Evolutionary conservation across 164 flowering plant species (phyloP), one percentile per base, ranked within the genome.

Genomic region (Liquidambar formosana): DNA sequence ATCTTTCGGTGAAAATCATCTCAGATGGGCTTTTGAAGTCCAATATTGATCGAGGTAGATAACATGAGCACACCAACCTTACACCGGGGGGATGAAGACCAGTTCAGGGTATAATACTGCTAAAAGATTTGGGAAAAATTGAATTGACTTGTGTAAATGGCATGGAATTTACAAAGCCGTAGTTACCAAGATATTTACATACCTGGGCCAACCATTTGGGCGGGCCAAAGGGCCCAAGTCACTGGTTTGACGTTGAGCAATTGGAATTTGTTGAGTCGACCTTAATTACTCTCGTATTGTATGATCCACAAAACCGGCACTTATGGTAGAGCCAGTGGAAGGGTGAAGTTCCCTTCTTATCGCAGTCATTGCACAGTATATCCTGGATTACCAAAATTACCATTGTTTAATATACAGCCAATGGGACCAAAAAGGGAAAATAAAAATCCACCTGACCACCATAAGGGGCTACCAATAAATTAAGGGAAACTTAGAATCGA

Each of bases 261-360:
- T 57, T 57, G 62, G 77, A 25, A 71, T 73, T 61, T 19, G 78
- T 45, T 0, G 82, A 59, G 10, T 75, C 84, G 16, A 56, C 73
- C 84, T 79, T 85, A 70, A 92, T 92, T 28, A 91, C 90, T 71
- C 91, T 77, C 25, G 93, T 91, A 69, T 93, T 93, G 76, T 91
- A 93, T 1, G 98, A 93, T 64, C 95, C 91, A 72, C 96, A 93
- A 52, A 63, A 76, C 22, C 88, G 81, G 63, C 97, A 93, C 71
- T 93, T 93, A 73, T 93, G 97, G 71, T 93, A 89, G 54, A 93
- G 76, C 98, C 98, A 93, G 72, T 93, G 98, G 79, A 93, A 93
- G n/a, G 80, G 88, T 15, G 97, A 72, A 0, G 69, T 74, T 23
- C 98, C 95, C 67, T 86, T 91, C 81, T 75, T 87, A 53, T 78